These are phyloP conservation scores for Euphorbia tirucalli DNA, from an alignment of 345 rosid genomes.

Conservation along the genomic window DNA sequence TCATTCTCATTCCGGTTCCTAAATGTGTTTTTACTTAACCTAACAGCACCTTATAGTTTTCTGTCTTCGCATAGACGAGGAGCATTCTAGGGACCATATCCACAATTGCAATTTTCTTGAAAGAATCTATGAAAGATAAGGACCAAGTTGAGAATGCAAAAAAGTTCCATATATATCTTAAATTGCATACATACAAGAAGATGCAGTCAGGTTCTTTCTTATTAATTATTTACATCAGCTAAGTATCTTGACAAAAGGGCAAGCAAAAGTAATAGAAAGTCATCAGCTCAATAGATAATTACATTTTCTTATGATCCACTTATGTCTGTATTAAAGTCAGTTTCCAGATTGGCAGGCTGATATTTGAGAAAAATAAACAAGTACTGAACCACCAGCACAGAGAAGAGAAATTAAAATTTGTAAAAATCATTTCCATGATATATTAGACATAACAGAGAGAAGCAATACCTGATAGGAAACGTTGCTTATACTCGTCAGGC, in stretches of 20 bases:
- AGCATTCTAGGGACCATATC: neutral
- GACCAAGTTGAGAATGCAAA: neutral
- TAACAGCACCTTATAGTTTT: neutral
- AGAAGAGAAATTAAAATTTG: neutral
- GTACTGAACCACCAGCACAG: neutral
- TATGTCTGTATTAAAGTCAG: neutral
- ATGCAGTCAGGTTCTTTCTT: neutral
- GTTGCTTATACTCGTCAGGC: conserved; percentile 68
- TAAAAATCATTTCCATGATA: neutral
- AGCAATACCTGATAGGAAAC: conserved; percentile 58
- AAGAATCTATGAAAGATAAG: neutral
- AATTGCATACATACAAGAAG: neutral
- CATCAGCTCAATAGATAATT: neutral
- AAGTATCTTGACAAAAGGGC: neutral
- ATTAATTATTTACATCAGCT: neutral
- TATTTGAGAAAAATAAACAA: neutral
- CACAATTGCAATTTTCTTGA: neutral
- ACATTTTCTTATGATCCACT: neutral
- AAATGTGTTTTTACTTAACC: no score
- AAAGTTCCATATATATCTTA: neutral
- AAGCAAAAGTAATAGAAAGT: neutral
- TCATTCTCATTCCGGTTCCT: no score
- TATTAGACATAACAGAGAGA: neutral
- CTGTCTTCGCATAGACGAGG: neutral
- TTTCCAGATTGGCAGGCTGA: neutral